These are phyloP conservation scores for Cryptococcus sp. DNA, from an alignment of 1,284 basidiomycete genomes.

Conservation along the genomic window DNA sequence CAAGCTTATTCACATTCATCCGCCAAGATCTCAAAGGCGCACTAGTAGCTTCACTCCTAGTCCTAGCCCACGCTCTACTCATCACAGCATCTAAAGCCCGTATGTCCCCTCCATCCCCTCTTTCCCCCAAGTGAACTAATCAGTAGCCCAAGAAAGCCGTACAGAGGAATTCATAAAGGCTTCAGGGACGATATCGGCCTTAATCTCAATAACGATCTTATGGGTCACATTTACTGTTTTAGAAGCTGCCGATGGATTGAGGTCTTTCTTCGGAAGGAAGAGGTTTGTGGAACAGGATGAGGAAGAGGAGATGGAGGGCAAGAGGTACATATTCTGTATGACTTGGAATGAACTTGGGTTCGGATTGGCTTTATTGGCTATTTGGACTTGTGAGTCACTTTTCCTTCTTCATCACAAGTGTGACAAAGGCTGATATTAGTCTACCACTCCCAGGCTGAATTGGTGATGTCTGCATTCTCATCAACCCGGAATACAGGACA, in stretches of 20 bases:
- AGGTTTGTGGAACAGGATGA: not conserved
- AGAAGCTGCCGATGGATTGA: constrained; percentile 14
- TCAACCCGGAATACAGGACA: constrained; percentile 1
- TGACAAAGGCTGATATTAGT: not conserved
- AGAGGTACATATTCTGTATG: constrained; percentile 8
- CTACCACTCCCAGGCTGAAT: constrained; percentile 2
- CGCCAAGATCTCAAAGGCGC: not conserved
- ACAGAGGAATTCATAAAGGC: constrained; percentile 2
- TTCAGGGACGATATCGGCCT: constrained; percentile 12
- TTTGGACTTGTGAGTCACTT: constrained; percentile 17
- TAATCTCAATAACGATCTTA: constrained; percentile 26
- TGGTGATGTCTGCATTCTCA: constrained; percentile 4
- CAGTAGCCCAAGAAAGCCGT: not conserved
- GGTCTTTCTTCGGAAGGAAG: not conserved
- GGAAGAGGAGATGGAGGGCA: not conserved
- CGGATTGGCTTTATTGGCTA: constrained; percentile 4
- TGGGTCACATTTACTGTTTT: constrained; percentile 24
- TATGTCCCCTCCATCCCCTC: not conserved
- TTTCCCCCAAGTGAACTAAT: not conserved
- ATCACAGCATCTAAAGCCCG: not conserved
- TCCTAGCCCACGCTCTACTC: not conserved
- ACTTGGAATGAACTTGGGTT: constrained; percentile 13
- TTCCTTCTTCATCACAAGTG: not conserved
- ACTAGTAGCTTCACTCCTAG: not conserved
- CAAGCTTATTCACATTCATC: not conserved